Conservation (phyloP, 2,329 filamentous ascomycete genomes). For the Fusarium chlamydosporum region DNA sequence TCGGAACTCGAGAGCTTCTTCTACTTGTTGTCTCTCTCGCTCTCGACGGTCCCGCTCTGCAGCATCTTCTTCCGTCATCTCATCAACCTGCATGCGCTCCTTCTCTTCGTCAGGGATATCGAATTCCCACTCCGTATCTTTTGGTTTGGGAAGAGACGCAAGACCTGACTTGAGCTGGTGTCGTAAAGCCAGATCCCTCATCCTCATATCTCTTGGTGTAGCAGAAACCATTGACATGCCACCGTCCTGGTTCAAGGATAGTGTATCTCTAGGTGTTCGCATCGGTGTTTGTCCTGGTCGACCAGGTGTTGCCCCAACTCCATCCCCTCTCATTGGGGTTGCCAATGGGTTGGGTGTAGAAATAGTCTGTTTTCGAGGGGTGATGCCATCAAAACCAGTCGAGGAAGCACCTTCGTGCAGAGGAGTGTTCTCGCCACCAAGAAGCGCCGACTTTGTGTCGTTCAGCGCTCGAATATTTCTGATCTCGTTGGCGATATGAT, state of each 20-base stretch:
- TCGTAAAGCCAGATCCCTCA: slow-evolving; percentile 77
- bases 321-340: slow-evolving; percentile 82
- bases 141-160: slow-evolving; percentile 89
- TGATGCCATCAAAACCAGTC: slow-evolving; percentile 88
- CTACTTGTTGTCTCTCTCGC: slow-evolving; percentile 78
- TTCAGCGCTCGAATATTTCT: slow-evolving; percentile 92
- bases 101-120: slow-evolving; percentile 87
- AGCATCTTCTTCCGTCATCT: slow-evolving; percentile 69
- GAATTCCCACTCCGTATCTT: slow-evolving; percentile 93
- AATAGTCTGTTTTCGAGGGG: slow-evolving; percentile 83
- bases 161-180: slow-evolving; percentile 79
- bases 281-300: slow-evolving; percentile 85
- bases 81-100: slow-evolving; percentile 65
- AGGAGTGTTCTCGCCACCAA: slow-evolving; percentile 94
- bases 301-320: slow-evolving; percentile 76
- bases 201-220: slow-evolving; percentile 81
- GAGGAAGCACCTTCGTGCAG: slow-evolving; percentile 85
- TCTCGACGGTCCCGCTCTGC: slow-evolving; percentile 86
- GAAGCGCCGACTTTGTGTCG: slow-evolving; percentile 90
- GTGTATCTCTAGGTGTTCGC: slow-evolving; percentile 88
- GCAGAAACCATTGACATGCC: slow-evolving; percentile 77
- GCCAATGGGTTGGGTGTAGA: slow-evolving; percentile 97
- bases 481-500: slow-evolving; percentile 96
- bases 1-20: slow-evolving; percentile 82
- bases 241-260: slow-evolving; percentile 83